These are phyloP conservation scores for Diaporthe amygdali DNA, from an alignment of 2,329 filamentous ascomycete genomes.

Conservation along the genomic window DNA sequence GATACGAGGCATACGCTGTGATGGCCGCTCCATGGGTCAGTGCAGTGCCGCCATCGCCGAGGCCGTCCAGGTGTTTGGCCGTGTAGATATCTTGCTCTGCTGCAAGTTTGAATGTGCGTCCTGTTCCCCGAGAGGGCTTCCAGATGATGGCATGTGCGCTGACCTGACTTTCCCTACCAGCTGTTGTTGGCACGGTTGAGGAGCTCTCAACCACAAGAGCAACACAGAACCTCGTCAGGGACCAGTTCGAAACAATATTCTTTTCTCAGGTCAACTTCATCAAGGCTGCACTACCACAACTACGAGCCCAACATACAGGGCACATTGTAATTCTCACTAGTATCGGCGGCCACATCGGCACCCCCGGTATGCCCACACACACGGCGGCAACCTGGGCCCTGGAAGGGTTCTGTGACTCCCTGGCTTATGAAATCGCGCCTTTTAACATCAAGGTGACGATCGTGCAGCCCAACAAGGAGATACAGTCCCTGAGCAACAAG, in stretches of 20 bases:
- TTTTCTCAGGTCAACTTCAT: constrained; percentile 97
- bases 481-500: constrained; percentile 83
- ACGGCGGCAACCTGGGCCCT: constrained; percentile 93
- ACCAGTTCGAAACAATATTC: constrained; percentile 94
- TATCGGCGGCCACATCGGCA: constrained; percentile 90
- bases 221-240: constrained; percentile 79
- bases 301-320: constrained; percentile 80
- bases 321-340: constrained; percentile 91
- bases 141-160: background rate
- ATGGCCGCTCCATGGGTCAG: constrained; percentile 67
- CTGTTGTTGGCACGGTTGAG: constrained; percentile 88
- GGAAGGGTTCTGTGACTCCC: constrained; percentile 92
- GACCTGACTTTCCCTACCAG: constrained; percentile 44
- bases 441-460: constrained; percentile 98
- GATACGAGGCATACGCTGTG: constrained; percentile 69
- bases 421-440: constrained; percentile 94
- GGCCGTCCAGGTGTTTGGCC: constrained; percentile 81
- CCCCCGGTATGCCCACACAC: constrained; percentile 88
- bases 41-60: constrained; percentile 89
- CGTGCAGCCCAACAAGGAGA: constrained; percentile 93
- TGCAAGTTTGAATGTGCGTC: constrained; percentile 81
- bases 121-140: background rate
- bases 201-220: constrained; percentile 78
- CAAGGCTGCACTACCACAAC: constrained; percentile 80
- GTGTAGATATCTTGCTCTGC: constrained; percentile 88